phyloP scores from a whole-genome alignment of 139 green algal genomes.

The Picochlorum sp. region DNA sequence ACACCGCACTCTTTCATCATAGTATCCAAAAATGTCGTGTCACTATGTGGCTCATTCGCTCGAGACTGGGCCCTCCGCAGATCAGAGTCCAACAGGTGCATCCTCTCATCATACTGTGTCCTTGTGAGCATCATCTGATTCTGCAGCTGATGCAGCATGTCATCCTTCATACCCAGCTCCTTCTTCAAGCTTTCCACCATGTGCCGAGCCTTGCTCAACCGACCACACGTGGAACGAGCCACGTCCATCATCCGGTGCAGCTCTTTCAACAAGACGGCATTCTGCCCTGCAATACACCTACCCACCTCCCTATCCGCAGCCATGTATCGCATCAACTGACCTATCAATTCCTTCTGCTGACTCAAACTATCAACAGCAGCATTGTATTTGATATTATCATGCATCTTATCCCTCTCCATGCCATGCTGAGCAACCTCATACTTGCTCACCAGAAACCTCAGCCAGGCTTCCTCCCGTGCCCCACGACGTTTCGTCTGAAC shows the following conservation, averaged over 20 bases:
- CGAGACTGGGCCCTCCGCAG: not conserved
- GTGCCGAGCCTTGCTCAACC: not conserved
- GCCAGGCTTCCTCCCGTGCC: not conserved
- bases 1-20: not conserved
- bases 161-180: not conserved
- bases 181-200: not conserved
- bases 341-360: not conserved
- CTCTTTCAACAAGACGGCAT: not conserved
- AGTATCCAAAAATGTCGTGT: not conserved
- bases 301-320: not conserved
- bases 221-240: not conserved
- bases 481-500: not conserved
- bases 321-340: not conserved
- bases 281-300: not conserved
- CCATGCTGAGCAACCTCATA: slow-evolving; percentile 1
- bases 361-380: not conserved
- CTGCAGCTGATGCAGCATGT: not conserved
- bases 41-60: not conserved
- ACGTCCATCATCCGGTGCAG: not conserved
- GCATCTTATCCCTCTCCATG: not conserved
- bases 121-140: not conserved
- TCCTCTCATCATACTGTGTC: not conserved
- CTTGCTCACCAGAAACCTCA: not conserved
- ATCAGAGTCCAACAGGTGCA: not conserved
- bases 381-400: not conserved